Evolutionary conservation across 805 yeast genomes (phyloP).

Genomic region (Starmerella bombicola): DNA sequence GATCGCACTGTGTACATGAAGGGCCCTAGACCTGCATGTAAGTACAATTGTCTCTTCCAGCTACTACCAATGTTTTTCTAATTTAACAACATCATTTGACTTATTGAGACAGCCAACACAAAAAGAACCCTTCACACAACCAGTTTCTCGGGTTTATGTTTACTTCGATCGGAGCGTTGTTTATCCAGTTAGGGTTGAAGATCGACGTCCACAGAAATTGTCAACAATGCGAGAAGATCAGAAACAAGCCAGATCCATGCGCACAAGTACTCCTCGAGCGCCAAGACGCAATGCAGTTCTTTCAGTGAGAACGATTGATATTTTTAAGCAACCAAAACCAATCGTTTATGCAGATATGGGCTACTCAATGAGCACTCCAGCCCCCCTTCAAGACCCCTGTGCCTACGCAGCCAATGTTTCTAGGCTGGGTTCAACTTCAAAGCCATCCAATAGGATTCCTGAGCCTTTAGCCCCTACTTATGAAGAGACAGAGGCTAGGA

Average conservation of each 20-base stretch:
- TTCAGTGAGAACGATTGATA: conserved; percentile 16
- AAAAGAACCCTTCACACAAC: too few species aligned
- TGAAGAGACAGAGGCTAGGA: conserved; percentile 24
- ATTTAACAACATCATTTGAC: too few species aligned
- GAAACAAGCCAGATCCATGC: not conserved
- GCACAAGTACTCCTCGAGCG: conserved; percentile 3
- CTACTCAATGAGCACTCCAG: conserved; percentile 19
- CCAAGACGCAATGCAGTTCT: conserved; percentile 1
- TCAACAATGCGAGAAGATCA: too few species aligned
- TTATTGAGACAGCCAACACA: too few species aligned
- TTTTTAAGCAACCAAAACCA: conserved; percentile 21
- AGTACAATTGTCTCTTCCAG: too few species aligned
- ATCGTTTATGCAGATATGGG: conserved; percentile 25
- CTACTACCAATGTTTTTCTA: too few species aligned
- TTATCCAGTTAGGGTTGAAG: too few species aligned
- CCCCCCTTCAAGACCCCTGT: conserved; percentile 22
- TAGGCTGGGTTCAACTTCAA: conserved; percentile 14
- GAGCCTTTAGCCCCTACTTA: conserved; percentile 25
- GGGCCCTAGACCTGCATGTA: too few species aligned
- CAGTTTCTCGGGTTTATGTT: too few species aligned
- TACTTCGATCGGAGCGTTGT: too few species aligned
- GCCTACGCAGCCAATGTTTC: conserved; percentile 24
- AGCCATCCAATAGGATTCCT: conserved; percentile 22
- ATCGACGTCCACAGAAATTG: too few species aligned
- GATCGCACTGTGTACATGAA: too few species aligned